Percentiles rank a stretch among this genome's conserved stretches.
These are phyloP conservation scores for Populus deltoides DNA, from an alignment of 345 rosid species.

Conservation along the genomic window DNA sequence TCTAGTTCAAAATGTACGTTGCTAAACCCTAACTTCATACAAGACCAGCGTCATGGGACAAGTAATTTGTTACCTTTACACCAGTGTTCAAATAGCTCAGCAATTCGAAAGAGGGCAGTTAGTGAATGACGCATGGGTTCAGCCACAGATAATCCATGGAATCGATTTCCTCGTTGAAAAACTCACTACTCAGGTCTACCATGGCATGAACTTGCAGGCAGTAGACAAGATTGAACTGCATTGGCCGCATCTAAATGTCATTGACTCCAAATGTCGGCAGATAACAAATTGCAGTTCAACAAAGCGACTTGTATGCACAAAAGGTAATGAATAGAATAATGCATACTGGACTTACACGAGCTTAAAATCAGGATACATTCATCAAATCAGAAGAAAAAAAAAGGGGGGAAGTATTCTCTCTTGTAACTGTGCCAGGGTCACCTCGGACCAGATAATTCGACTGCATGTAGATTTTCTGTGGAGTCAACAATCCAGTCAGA, in stretches of 20 bases:
- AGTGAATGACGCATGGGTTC: not conserved
- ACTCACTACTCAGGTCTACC: not conserved
- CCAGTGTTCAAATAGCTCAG: too few species aligned
- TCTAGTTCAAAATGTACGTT: fast-evolving
- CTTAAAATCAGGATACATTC: constrained; percentile 27
- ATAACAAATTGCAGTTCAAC: constrained; percentile 36
- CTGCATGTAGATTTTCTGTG: constrained; percentile 83
- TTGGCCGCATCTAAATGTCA: not conserved
- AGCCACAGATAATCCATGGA: not conserved
- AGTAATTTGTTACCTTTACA: too few species aligned
- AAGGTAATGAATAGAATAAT: constrained; percentile 47
- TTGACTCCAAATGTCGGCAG: not conserved
- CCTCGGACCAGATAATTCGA: constrained; percentile 95
- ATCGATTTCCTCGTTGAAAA: not conserved
- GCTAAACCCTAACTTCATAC: too few species aligned
- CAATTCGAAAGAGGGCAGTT: too few species aligned
- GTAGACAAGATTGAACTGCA: not conserved
- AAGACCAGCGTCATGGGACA: too few species aligned
- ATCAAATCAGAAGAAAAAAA: constrained; percentile 10
- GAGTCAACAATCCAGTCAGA: constrained; percentile 93
- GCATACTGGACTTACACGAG: constrained; percentile 36
- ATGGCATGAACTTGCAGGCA: not conserved
- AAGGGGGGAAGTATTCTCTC: constrained; percentile 24
- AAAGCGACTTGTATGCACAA: constrained; percentile 50
- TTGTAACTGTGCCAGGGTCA: constrained; percentile 37